These are phyloP conservation scores for Diaporthe ilicicola DNA, from an alignment of 2,329 filamentous ascomycete genomes.

Conservation along the genomic window DNA sequence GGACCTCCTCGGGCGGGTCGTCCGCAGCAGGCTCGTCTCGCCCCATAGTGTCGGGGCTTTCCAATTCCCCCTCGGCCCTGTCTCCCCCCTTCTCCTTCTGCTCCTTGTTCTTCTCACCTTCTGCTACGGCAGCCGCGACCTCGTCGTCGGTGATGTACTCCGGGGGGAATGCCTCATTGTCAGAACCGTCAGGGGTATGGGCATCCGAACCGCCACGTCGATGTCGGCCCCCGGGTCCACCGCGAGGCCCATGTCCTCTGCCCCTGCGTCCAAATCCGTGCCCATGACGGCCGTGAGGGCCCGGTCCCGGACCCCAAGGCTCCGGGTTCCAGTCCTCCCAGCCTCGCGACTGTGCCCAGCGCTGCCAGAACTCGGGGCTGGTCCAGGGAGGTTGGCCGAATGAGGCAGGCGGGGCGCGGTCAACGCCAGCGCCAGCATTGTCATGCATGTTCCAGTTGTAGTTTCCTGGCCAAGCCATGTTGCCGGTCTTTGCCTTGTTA, in stretches of 20 bases:
- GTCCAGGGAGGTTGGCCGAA: slow-evolving; percentile 9
- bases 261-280: slow-evolving; percentile 19
- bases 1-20: slow-evolving; percentile 39
- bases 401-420: slow-evolving; percentile 23
- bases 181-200: slow-evolving; percentile 6
- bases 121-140: slow-evolving; percentile 26
- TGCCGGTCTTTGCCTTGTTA: slow-evolving; percentile 3
- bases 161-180: slow-evolving; percentile 30
- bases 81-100: slow-evolving; percentile 33
- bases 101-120: slow-evolving; percentile 20
- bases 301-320: background rate
- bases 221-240: slow-evolving; percentile 10
- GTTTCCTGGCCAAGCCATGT: slow-evolving; percentile 31
- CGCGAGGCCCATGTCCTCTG: slow-evolving; percentile 6
- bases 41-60: slow-evolving; percentile 45
- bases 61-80: slow-evolving; percentile 28
- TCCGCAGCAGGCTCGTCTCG: slow-evolving; percentile 37
- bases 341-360: slow-evolving; percentile 25
- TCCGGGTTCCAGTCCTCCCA: slow-evolving; percentile 29
- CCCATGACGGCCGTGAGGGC: slow-evolving; percentile 19
- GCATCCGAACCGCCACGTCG: slow-evolving; percentile 5
- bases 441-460: slow-evolving; percentile 26
- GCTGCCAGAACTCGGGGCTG: slow-evolving; percentile 31
- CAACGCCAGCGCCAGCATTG: slow-evolving; percentile 27
- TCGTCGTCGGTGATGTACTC: slow-evolving; percentile 33